A percentile compares a stretch with the other conserved stretches of the same genome.
These are phyloP conservation scores for Crithidia acanthocephali DNA, from an alignment of 208 protist genomes.

Conservation along the genomic window DNA sequence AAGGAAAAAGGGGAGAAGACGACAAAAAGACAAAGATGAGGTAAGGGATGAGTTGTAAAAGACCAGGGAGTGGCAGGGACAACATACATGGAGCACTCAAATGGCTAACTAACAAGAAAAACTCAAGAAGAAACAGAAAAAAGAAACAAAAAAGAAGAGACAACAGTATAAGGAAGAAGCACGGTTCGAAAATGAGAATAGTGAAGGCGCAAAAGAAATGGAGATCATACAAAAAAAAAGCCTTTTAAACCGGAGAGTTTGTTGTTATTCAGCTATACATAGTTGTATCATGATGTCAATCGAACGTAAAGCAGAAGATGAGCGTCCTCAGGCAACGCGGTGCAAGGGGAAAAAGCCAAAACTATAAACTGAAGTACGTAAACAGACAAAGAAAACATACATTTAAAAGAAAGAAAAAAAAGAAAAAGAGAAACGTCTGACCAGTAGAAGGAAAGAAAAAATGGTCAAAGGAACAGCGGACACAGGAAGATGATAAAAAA, in stretches of 20 bases:
- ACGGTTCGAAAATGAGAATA: slow-evolving; percentile 8
- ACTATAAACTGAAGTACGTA: neutral
- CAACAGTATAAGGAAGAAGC: slow-evolving; percentile 1
- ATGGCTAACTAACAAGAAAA: neutral
- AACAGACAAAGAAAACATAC: neutral
- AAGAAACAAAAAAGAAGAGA: slow-evolving; percentile 3
- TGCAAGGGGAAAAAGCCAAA: neutral
- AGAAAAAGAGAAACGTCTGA: neutral
- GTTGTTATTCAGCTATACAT: slow-evolving; percentile 3
- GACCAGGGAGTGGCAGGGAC: neutral
- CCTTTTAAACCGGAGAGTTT: neutral
- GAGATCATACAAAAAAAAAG: neutral
- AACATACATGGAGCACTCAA: neutral
- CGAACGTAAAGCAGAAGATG: neutral
- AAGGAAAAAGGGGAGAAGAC: slow-evolving; percentile 1
- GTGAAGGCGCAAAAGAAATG: neutral
- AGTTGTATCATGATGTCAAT: neutral
- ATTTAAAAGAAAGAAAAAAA: neutral
- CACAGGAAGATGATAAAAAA: too few relatives aligned
- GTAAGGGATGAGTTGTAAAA: too few relatives aligned
- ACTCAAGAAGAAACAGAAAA: neutral
- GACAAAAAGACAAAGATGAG: slow-evolving; percentile 4
- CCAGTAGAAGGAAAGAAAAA: too few relatives aligned
- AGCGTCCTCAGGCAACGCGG: neutral
- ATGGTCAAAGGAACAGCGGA: too few relatives aligned